Evolutionary conservation across 495 filamentous ascomycete genomes (phyloP), one percentile per base, ranked within the genome.

Genomic region (Penicillium manginii): DNA sequence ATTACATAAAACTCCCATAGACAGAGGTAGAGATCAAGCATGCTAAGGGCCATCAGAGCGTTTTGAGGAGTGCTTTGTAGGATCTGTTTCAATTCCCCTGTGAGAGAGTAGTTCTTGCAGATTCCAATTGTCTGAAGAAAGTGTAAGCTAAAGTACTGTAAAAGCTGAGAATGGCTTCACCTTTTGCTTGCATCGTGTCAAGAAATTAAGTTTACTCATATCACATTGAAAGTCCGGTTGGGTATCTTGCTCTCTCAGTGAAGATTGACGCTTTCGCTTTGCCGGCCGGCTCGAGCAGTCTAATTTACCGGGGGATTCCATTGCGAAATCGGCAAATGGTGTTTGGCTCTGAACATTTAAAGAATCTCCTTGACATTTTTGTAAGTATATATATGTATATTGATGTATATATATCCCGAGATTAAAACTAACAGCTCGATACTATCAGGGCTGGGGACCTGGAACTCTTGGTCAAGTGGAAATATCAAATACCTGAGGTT

Each of bases 1-100:
- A 52, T 52, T 21, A 17, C 40, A 22, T 52, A 42, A 22, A 33
- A 52, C 12, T 52, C 50, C 50, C 49, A 42, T 21, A 52, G 33
- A 26, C 50, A 52, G 32, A 52, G 35, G 40, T 52, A 52, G 17
- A 52, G 50, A 37, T 52, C 50, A 19, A 52, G 19, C 4, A 52
- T 21, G 3, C 26, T 17, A 12, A 48, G 19, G 11, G 45, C 45
- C 33, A 37, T 37, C 33, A 8, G 14, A 15, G 33, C 33, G 33
- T 37, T 37, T 37, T 37, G 33, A 37, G 33, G 33, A 2, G 14
- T 37, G 14, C 33, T 37, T 2, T 8, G 33, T 15, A 37, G 14
- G 9, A 15, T 37, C 10, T 37, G 33, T 37, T 37, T 37, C 33
- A 37, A 37, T 37, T 37, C 33, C 33, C 10, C 33, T 37, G 14